Evolutionary conservation across 352 stramenopile species (phyloP).

Genomic region (Plasmopara viticola): DNA sequence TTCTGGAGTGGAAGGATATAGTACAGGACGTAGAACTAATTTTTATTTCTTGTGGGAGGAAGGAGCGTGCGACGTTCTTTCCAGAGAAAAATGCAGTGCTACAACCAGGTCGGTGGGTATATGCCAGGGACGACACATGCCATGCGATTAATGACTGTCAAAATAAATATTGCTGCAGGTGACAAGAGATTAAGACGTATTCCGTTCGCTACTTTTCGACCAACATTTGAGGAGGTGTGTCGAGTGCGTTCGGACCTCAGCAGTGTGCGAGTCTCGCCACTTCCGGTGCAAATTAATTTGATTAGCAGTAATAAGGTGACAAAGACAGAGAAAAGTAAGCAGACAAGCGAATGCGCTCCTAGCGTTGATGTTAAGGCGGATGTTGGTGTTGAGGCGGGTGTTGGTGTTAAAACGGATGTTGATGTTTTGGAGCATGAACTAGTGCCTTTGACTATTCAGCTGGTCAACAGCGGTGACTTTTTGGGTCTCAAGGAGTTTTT

Average conservation of each 20-base stretch:
- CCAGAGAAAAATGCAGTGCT: slow-evolving; percentile 61
- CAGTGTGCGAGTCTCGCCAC: slow-evolving; percentile 55
- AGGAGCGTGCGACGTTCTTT: slow-evolving; percentile 76
- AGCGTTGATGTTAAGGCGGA: slow-evolving; percentile 6
- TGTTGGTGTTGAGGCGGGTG: slow-evolving; percentile 9
- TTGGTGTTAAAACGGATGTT: slow-evolving; percentile 9
- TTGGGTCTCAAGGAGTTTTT: slow-evolving; percentile 39
- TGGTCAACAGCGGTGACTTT: slow-evolving; percentile 30
- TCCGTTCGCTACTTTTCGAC: slow-evolving; percentile 76
- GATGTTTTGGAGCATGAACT: slow-evolving; percentile 12
- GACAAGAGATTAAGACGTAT: slow-evolving; percentile 70
- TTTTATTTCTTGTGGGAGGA: slow-evolving; percentile 66
- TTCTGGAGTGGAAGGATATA: slow-evolving; percentile 75
- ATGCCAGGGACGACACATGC: not conserved
- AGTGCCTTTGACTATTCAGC: slow-evolving; percentile 36
- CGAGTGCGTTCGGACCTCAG: slow-evolving; percentile 63
- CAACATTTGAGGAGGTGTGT: slow-evolving; percentile 84
- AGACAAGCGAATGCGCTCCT: not conserved
- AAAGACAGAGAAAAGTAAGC: slow-evolving; percentile 27
- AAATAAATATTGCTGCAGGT: slow-evolving; percentile 14
- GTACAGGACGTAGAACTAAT: slow-evolving; percentile 52
- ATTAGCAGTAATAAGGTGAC: slow-evolving; percentile 20
- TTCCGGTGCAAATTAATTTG: slow-evolving; percentile 21
- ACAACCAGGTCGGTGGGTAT: slow-evolving; percentile 21
- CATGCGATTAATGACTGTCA: slow-evolving; percentile 4